Percentiles rank a stretch among this genome's conserved stretches.
Evolutionary conservation across 148 eudicot species (phyloP).

Genomic region (Rhododendron vialii): DNA sequence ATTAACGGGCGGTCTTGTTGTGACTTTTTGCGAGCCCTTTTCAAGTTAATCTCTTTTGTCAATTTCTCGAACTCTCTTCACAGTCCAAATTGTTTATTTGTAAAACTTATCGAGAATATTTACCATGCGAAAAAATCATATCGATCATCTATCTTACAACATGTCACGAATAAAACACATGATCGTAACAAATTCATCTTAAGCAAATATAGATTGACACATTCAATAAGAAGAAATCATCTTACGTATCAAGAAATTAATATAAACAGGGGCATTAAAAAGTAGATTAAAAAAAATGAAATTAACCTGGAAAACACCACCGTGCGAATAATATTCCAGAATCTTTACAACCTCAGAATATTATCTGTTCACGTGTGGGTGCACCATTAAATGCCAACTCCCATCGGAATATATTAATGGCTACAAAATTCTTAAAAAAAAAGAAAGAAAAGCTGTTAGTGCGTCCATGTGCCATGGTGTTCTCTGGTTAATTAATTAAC

Average conservation of each 20-base stretch:
- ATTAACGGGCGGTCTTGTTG: not conserved
- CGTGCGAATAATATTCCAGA: not conserved
- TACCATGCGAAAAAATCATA: not conserved
- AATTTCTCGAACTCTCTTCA: not conserved
- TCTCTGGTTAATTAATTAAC: not conserved
- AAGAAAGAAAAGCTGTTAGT: not conserved
- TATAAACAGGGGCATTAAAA: too few species aligned
- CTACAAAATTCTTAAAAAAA: not conserved
- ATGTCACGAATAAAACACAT: not conserved
- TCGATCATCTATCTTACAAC: not conserved
- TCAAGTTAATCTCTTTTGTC: not conserved
- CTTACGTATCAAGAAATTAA: too few species aligned
- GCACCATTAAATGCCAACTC: not conserved
- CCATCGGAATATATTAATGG: not conserved
- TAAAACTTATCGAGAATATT: too few species aligned
- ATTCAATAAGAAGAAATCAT: too few species aligned
- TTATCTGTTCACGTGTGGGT: slow-evolving; percentile 1
- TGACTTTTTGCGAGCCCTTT: not conserved
- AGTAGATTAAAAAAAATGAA: not conserved
- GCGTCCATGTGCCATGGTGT: not conserved
- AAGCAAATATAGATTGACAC: not conserved
- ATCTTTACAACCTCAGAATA: not conserved
- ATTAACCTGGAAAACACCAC: not conserved
- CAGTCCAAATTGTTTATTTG: not conserved
- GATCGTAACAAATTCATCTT: too few species aligned